Conservation (phyloP, 2,329 filamentous ascomycete genomes). For the Talaromyces atroroseus region DNA sequence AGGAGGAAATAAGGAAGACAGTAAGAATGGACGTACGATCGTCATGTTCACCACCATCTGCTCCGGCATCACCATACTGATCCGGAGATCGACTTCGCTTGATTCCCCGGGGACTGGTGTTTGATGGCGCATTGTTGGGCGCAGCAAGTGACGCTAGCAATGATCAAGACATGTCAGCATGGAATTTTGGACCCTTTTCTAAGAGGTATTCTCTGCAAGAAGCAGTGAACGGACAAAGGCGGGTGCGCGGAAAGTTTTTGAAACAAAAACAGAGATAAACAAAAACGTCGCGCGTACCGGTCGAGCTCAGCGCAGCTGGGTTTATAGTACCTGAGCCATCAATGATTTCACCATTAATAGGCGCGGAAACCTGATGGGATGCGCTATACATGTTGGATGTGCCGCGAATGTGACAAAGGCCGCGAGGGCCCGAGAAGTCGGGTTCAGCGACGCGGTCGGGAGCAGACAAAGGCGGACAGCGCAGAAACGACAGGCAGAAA, state of each 20-base stretch:
- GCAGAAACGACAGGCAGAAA: background rate
- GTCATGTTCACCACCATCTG: slow-evolving; percentile 58
- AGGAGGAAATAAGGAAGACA: slow-evolving; percentile 13
- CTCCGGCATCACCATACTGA: slow-evolving; percentile 53
- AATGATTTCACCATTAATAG: slow-evolving; percentile 57
- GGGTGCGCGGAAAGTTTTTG: background rate
- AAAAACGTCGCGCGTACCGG: slow-evolving; percentile 52
- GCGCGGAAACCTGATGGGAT: slow-evolving; percentile 48
- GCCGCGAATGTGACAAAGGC: slow-evolving; percentile 23
- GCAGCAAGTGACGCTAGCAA: slow-evolving; percentile 33
- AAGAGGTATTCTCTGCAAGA: background rate
- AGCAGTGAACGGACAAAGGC: background rate
- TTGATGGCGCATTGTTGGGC: slow-evolving; percentile 46
- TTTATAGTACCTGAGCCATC: slow-evolving; percentile 87
- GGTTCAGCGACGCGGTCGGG: slow-evolving; percentile 26
- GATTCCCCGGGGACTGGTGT: slow-evolving; percentile 59
- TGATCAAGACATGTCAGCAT: slow-evolving; percentile 15
- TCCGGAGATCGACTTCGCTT: slow-evolving; percentile 78
- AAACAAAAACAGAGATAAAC: background rate
- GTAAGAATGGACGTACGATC: slow-evolving; percentile 62
- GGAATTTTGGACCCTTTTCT: too few species aligned
- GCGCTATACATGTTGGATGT: slow-evolving; percentile 43
- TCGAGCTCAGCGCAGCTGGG: slow-evolving; percentile 76
- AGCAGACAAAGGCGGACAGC: slow-evolving; percentile 13
- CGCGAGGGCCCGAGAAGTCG: slow-evolving; percentile 27